Evolutionary conservation across 1,284 basidiomycete species (phyloP).

Genomic region (Ganoderma boninense): DNA sequence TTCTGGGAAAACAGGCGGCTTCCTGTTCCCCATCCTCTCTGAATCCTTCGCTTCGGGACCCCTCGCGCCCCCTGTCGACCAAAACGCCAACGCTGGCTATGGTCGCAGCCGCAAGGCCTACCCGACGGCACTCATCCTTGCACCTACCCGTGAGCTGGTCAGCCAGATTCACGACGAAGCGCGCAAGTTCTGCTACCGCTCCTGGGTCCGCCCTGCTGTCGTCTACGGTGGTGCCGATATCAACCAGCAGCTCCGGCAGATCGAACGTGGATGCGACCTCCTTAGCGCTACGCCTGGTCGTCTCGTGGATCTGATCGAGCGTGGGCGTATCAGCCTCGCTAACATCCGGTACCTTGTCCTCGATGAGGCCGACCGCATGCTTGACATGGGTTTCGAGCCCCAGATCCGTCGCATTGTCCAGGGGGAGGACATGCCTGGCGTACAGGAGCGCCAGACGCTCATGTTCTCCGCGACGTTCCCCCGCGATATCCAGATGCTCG

Average conservation of each 20-base stretch:
- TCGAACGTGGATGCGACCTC: constrained; percentile 97
- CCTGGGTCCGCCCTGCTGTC: constrained; percentile 98
- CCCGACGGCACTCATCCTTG: constrained; percentile 95
- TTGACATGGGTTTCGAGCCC: constrained; percentile 99
- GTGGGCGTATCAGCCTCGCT: constrained; percentile 94
- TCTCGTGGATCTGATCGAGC: constrained; percentile 98
- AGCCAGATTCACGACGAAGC: constrained; percentile 99
- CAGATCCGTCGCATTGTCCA: constrained; percentile 99
- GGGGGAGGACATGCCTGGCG: constrained; percentile 97
- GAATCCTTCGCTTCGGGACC: constrained; percentile 92
- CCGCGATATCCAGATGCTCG: constrained; percentile 97
- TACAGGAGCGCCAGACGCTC: constrained; percentile 94
- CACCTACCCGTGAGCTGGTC: constrained; percentile 98
- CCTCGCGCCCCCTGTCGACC: constrained; percentile 66
- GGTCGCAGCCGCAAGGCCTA: constrained; percentile 88
- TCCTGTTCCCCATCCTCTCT: constrained; percentile 99
- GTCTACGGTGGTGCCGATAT: constrained; percentile 99
- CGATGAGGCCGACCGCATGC: constrained; percentile 99
- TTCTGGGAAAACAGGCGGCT: constrained; percentile 99
- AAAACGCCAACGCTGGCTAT: constrained; percentile 56
- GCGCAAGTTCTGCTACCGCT: constrained; percentile 98
- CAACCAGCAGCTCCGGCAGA: constrained; percentile 90
- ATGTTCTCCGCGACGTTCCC: constrained; percentile 99
- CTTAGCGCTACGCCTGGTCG: constrained; percentile 98
- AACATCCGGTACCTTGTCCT: constrained; percentile 99